Evolutionary conservation across 2,329 filamentous ascomycete genomes (phyloP), one percentile per base, ranked within the genome.

Genomic region (Diaporthe humulicola): DNA sequence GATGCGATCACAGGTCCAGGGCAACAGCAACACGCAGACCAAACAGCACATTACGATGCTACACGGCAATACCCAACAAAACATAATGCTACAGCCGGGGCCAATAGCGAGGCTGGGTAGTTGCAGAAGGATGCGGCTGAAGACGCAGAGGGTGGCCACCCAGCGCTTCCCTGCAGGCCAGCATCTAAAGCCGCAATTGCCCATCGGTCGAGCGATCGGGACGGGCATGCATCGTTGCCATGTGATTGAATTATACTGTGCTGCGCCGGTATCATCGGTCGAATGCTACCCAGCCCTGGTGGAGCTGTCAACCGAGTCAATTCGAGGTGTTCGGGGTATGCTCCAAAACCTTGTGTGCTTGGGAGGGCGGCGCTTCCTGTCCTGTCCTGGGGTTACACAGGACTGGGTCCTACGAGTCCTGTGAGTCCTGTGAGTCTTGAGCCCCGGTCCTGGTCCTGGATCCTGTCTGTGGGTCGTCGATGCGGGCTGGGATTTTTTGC

Each of bases 111-210:
- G 69, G 40, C 64, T 36, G 64, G n/a, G 33, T 15, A 28, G 40
- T 38, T 52, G 40, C 54, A 60, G 69, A 58, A 71, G 69, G 54
- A 60, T 71, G 69, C 54, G 69, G 69, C 69, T 71, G 69, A 71
- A 58, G 54, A 15, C 33, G 33, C 48, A 54, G 30, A 52, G 33
- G 64, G 30, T 28, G 38, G 42, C 54, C 69, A 25, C n/a, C 52
- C 25, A n/a, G 52, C 52, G 52, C 14, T 45, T 58, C 52, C 30
- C 52, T 71, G 38, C 52, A 69, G 45, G 10, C 64, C 64, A 69
- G 28, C 40, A 69, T 69, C 64, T 69, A n/a, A 28, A 69, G 30
- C 30, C 64, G 33, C 64, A 52, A 54, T 40, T 69, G 64, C 64
- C 64, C 30, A 54, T 54, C 45, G 14, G 48, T 52, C 45, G 50